phyloP scores from a whole-genome alignment of 73 alveolate genomes.

The Paramecium tetraurelia region DNA sequence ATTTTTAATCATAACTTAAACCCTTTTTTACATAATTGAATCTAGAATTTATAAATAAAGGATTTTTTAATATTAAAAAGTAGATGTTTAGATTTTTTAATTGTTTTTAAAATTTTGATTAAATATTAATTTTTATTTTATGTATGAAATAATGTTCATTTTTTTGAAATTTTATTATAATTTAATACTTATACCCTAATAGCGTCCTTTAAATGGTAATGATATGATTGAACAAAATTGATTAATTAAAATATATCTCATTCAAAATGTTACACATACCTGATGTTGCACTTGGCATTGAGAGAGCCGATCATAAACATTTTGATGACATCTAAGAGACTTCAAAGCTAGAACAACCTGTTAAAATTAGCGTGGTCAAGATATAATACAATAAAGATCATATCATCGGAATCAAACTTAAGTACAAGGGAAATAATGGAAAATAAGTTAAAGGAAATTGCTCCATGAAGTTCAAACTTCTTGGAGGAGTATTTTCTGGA shows the following conservation, averaged over 20 bases:
- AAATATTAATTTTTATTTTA: too few relatives aligned
- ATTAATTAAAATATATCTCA: neutral
- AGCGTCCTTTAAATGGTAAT: neutral
- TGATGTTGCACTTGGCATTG: neutral
- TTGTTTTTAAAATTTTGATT: too few relatives aligned
- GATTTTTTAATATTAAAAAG: too few relatives aligned
- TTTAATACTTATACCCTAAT: neutral
- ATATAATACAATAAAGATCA: neutral
- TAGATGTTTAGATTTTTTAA: too few relatives aligned
- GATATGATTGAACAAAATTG: neutral
- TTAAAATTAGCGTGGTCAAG: neutral
- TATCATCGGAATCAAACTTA: neutral
- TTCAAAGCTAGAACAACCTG: neutral
- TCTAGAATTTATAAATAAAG: too few relatives aligned
- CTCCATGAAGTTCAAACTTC: neutral
- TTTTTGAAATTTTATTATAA: too few relatives aligned
- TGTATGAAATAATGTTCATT: neutral
- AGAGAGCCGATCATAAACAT: conserved; percentile 23
- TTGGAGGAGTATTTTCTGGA: neutral
- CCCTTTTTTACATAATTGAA: too few relatives aligned
- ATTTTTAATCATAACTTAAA: too few relatives aligned
- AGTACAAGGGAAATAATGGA: neutral
- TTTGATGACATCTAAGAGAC: neutral
- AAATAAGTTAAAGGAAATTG: neutral
- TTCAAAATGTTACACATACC: neutral